phyloP scores from a whole-genome alignment of 352 stramenopile species.

The Phytopythium ostracodes region DNA sequence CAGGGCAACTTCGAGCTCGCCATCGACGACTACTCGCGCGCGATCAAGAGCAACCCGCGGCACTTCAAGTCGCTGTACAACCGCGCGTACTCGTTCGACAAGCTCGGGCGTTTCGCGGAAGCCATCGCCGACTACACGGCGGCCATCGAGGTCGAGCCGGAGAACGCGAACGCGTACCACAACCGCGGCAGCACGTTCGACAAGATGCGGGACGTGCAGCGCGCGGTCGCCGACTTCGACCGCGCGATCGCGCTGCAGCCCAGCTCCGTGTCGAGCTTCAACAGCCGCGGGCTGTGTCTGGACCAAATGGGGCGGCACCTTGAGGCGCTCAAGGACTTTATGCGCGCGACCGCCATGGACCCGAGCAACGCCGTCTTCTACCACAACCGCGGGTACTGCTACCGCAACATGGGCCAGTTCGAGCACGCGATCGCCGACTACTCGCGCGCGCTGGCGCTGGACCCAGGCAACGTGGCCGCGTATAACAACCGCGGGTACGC shows the following conservation, averaged over 20 bases:
- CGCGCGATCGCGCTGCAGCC: conserved; percentile 59
- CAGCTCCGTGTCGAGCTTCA: conserved; percentile 66
- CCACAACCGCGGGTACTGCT: conserved; percentile 85
- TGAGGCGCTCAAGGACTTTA: conserved; percentile 77
- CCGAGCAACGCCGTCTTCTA: conserved; percentile 73
- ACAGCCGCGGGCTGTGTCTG: conserved; percentile 74
- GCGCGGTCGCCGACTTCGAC: conserved; percentile 5
- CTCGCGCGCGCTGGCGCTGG: conserved; percentile 50
- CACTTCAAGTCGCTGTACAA: conserved; percentile 91
- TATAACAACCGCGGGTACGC: conserved; percentile 87
- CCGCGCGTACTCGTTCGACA: conserved; percentile 84
- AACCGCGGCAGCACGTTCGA: conserved; percentile 81
- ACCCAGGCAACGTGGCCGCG: conserved; percentile 64
- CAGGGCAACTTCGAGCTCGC: conserved; percentile 74
- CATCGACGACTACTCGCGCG: conserved; percentile 73
- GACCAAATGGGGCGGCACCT: conserved; percentile 59
- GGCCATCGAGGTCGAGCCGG: conserved; percentile 57
- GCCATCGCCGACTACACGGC: conserved; percentile 77
- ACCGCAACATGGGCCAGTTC: conserved; percentile 78
- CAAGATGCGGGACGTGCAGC: conserved; percentile 53
- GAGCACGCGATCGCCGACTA: conserved; percentile 64
- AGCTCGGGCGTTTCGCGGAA: conserved; percentile 58
- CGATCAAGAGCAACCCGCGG: conserved; percentile 56
- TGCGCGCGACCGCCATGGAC: conserved; percentile 55
- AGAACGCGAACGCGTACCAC: conserved; percentile 79